Evolutionary conservation across 352 stramenopile species (phyloP).

Genomic region (Pythium utonaiense): DNA sequence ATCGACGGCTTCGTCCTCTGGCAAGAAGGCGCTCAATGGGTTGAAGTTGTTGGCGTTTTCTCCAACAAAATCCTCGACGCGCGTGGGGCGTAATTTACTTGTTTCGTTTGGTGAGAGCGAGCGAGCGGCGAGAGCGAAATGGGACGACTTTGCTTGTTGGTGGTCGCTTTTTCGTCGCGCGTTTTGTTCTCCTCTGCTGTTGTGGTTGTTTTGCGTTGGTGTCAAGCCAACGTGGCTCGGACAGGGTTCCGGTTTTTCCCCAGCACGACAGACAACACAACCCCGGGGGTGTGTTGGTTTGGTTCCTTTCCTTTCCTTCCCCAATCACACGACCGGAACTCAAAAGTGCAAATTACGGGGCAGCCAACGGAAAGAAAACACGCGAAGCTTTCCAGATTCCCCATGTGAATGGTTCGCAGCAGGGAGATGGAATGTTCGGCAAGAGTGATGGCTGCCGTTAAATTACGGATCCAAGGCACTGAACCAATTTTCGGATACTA

Average conservation of each 20-base stretch:
- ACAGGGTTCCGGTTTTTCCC: not conserved
- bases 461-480: slow-evolving; percentile 8
- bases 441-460: slow-evolving; percentile 14
- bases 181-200: not conserved
- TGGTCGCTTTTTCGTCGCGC: not conserved
- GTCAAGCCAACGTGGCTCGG: not conserved
- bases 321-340: slow-evolving; percentile 8
- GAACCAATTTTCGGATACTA: not conserved
- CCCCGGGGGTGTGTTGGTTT: not conserved
- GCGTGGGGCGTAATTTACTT: slow-evolving; percentile 2
- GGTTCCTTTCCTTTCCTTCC: slow-evolving; percentile 1
- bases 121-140: not conserved
- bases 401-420: slow-evolving; percentile 1
- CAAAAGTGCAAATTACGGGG: slow-evolving; percentile 14
- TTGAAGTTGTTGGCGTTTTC: slow-evolving; percentile 6
- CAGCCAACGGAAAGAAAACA: slow-evolving; percentile 6
- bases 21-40: not conserved
- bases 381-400: slow-evolving; percentile 10
- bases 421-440: slow-evolving; percentile 19
- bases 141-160: not conserved
- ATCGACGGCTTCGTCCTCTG: too few relatives aligned
- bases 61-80: not conserved
- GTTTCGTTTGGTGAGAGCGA: not conserved
- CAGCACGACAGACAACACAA: not conserved
- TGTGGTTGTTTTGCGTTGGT: not conserved